Conservation (phyloP, 1,284 basidiomycete genomes). For the Coniophora puteana region DNA sequence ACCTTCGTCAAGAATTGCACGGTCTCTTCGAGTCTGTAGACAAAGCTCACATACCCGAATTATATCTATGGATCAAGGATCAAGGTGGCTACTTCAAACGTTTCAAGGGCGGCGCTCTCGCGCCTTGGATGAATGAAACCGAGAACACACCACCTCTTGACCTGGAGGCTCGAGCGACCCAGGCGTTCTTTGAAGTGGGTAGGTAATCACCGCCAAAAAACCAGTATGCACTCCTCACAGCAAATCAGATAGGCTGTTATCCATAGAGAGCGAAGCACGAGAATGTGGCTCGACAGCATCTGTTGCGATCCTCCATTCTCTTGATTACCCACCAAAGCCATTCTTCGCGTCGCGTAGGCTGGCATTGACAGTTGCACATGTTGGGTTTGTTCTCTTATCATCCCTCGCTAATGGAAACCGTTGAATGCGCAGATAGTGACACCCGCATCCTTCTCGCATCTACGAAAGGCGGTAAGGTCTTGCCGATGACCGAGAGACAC, state of each 20-base stretch:
- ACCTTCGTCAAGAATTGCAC: slow-evolving; percentile 78
- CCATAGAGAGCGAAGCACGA: slow-evolving; percentile 56
- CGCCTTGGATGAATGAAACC: slow-evolving; percentile 57
- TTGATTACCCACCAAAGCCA: slow-evolving; percentile 69
- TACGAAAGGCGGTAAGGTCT: slow-evolving; percentile 65
- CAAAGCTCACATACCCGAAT: slow-evolving; percentile 64
- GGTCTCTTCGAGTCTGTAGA: slow-evolving; percentile 74
- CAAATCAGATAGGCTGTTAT: slow-evolving; percentile 62
- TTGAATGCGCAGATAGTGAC: slow-evolving; percentile 52
- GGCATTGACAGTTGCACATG: slow-evolving; percentile 86
- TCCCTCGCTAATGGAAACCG: slow-evolving; percentile 3
- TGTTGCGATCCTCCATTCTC: slow-evolving; percentile 82
- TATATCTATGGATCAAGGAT: slow-evolving; percentile 75
- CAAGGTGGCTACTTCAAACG: slow-evolving; percentile 87
- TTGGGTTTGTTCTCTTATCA: slow-evolving; percentile 56
- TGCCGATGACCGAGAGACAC: slow-evolving; percentile 87
- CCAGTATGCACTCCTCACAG: slow-evolving; percentile 9
- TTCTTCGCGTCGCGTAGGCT: slow-evolving; percentile 75
- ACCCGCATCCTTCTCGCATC: slow-evolving; percentile 86
- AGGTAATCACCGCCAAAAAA: slow-evolving; percentile 4
- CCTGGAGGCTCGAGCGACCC: slow-evolving; percentile 78
- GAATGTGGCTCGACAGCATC: slow-evolving; percentile 88
- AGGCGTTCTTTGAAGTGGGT: slow-evolving; percentile 82
- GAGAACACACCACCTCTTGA: slow-evolving; percentile 54
- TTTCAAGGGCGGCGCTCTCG: slow-evolving; percentile 75